Base-by-base conservation (phyloP, 164 flowering plant genomes). In the Euptelea pleiosperma region DNA sequence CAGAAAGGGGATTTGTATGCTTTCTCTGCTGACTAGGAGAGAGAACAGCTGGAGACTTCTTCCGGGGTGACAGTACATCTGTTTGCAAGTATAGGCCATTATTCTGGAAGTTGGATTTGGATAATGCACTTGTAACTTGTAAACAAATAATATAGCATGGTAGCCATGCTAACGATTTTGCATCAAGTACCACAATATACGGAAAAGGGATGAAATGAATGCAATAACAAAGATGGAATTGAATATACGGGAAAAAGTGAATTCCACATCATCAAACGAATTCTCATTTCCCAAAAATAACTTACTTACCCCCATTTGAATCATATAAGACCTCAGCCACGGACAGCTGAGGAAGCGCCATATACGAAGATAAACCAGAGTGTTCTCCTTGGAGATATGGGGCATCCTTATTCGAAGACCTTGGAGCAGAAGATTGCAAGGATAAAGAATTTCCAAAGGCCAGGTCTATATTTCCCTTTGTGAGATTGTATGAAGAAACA, bases 371-470 rank as follows among this genome's bases (percentile, higher is more conserved):
- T 65, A 80, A 58, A 72, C 86, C 79, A 5, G 75, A 30, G 6
- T 81, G 80, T 36, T 79, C 87, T 61, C 79, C 80, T 57, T 81
- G 92, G 41, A 59, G 44, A 77, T 75, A 65, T 19, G 72, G 56
- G 21, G 52, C 37, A 65, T 83, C 91, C 69, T 68, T 82, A 61
- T 29, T 73, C 33, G 81, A 80, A 52, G 79, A 76, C 73, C 82
- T 83, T 35, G 79, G 73, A n/a, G 70, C 64, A 39, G 65, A 71
- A 52, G 91, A 82, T 47, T 78, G 91, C 74, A 86, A 65, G 6
- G 98, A 93, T 45, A 86, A 62, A 29, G 98, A 89, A 76, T 88
- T 86, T 55, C 88, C 86, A 63, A 86, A 86, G 15, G 75, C 62
- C 54, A 55, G 73, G 51, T 75, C 76, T 30, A 92, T 3, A 64